Base-by-base conservation (phyloP, 176 grass and related monocot species). In the Ananas comosus region DNA sequence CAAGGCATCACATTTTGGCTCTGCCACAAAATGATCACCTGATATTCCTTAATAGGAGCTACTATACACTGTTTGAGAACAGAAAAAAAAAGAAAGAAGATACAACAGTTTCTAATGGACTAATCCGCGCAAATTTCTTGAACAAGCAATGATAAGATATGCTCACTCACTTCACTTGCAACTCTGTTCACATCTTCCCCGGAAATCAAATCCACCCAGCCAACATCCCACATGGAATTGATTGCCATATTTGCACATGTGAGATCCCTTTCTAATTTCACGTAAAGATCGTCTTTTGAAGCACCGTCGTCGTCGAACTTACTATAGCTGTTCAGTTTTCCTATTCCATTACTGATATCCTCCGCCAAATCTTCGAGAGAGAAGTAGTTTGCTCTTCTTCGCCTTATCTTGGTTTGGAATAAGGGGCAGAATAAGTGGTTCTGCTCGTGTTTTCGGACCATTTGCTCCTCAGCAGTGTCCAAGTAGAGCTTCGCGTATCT, bases 261-360 rank as follows among this genome's bases (percentile, higher is more conserved):
- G 3, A 96, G 67, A 72, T 96, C 92, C 67, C 72, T 96, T 80
- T 91, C 88, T 83, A 96, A 75, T 25, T 83, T 96, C 57, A 80
- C 12, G 69, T 75, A 72, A 17, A 88, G 49, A 53, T 11, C 64
- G n/a, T 91, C 88, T 78, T 80, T 86, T 1, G 18, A 52, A 67
- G 51, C 21, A 54, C 8, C 13, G 51, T 6, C 54, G 14, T 70
- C 27, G 1, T 65, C 11, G 48, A 76, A 10, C 3, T 75, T 51
- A 0, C 52, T 68, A 48, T 91, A 88, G 48, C 14, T 74, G 14
- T 33, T 74, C 50, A 96, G 76, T 76, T 73, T 76, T 51, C 6
- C 51, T 13, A 81, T 85, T 53, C 76, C 78, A 0, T 65, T 24
- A 11, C 18, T 68, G 68, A 84, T 53, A 29, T 91, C 83, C 11